Conservation (phyloP, 139 green algal species). For the Picochlorum sp. region DNA sequence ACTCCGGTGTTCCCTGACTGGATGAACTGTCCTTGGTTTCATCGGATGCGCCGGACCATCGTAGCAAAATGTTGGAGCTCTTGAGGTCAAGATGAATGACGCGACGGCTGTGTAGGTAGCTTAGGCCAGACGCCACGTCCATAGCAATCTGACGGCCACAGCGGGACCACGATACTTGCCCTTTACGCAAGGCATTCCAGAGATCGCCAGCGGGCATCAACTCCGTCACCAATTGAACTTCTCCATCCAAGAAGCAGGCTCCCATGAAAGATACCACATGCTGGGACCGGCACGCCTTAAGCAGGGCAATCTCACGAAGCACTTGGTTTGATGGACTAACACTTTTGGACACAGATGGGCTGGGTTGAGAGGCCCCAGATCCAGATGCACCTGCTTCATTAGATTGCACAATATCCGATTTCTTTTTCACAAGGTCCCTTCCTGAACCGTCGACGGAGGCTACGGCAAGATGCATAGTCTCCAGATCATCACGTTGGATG, state of each 20-base stretch:
- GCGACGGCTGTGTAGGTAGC: conserved; percentile 22
- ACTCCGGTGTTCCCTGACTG: not conserved
- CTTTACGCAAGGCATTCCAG: not conserved
- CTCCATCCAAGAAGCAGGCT: conserved; percentile 3
- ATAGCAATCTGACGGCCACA: conserved; percentile 16
- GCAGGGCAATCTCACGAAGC: conserved; percentile 1
- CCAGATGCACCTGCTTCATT: no score
- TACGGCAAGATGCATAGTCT: not conserved
- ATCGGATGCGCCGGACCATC: not conserved
- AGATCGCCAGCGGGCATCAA: conserved; percentile 9
- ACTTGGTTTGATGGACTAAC: no score
- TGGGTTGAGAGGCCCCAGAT: no score
- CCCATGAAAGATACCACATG: conserved; percentile 9
- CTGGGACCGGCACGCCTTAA: not conserved
- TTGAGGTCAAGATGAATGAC: conserved; percentile 24
- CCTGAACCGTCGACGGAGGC: not conserved
- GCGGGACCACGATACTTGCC: conserved; percentile 5
- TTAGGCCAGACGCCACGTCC: conserved; percentile 25
- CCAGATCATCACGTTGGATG: not conserved
- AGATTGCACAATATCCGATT: no score
- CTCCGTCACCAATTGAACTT: conserved; percentile 6
- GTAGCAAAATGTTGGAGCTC: conserved; percentile 19
- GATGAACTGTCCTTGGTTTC: not conserved
- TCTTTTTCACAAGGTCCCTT: no score
- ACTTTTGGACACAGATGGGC: no score